phyloP scores from a whole-genome alignment of 768 basidiomycete species.

The Chalciporus sphaerocephalus region DNA sequence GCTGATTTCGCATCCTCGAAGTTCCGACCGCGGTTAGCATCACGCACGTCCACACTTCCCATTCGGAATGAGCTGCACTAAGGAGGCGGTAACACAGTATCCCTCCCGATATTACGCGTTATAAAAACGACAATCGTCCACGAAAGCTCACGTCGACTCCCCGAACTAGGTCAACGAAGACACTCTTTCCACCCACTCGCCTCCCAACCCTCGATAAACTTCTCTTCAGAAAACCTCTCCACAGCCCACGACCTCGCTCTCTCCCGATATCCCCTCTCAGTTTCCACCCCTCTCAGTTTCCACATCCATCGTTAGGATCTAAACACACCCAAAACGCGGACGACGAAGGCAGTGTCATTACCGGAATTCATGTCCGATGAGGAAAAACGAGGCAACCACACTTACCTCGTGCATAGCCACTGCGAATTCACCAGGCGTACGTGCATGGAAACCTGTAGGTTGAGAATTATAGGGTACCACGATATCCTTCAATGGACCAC shows the following conservation, averaged over 20 bases:
- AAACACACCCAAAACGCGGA: neutral
- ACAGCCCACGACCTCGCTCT: constrained; percentile 70
- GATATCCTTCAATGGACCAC: constrained; percentile 88
- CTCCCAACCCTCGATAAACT: constrained; percentile 77
- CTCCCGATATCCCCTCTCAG: constrained; percentile 58
- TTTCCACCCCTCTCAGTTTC: constrained; percentile 49
- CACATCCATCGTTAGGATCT: constrained; percentile 47
- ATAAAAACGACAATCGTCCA: too few species aligned
- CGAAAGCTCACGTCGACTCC: too few species aligned
- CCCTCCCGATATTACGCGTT: too few species aligned
- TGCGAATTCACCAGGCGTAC: constrained; percentile 59
- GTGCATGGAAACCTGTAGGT: constrained; percentile 83
- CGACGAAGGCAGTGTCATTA: constrained; percentile 10
- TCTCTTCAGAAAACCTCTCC: constrained; percentile 67
- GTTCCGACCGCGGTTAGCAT: too few species aligned
- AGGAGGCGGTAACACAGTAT: too few species aligned
- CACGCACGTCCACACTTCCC: too few species aligned
- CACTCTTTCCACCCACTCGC: constrained; percentile 53
- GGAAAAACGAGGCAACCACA: constrained; percentile 1
- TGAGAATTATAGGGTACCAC: constrained; percentile 73
- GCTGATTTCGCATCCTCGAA: too few species aligned
- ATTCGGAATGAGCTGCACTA: too few species aligned
- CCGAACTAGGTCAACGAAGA: constrained; percentile 5
- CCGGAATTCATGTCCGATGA: neutral
- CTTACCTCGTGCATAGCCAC: constrained; percentile 53